These are phyloP conservation scores for Alternaria postmessia DNA, from an alignment of 2,329 filamentous ascomycete species.

Conservation along the genomic window DNA sequence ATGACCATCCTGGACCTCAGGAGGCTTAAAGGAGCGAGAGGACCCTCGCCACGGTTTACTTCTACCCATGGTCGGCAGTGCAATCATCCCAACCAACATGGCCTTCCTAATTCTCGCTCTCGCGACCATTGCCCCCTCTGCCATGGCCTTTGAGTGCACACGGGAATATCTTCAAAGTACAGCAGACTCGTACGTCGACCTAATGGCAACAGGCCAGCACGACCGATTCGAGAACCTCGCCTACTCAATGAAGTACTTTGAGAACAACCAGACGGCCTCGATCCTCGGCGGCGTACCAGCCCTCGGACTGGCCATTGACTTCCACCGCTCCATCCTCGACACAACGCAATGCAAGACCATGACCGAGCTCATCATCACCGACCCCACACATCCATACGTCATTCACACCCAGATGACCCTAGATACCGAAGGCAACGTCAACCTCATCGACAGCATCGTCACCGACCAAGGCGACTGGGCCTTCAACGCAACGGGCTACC, in stretches of 20 bases:
- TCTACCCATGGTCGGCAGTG: neutral
- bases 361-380: conserved; percentile 34
- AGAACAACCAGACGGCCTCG: conserved; percentile 25
- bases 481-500: conserved; percentile 37
- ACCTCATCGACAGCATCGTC: conserved; percentile 33
- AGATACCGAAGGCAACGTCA: conserved; percentile 17
- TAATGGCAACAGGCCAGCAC: conserved; percentile 26
- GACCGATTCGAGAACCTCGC: conserved; percentile 26
- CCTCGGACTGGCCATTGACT: conserved; percentile 25
- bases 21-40: neutral
- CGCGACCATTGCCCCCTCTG: neutral
- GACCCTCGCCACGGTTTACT: neutral
- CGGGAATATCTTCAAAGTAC: conserved; percentile 13
- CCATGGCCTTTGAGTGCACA: conserved; percentile 18
- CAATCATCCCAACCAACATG: neutral
- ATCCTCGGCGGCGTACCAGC: conserved; percentile 28
- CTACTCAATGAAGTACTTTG: conserved; percentile 28
- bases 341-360: conserved; percentile 36
- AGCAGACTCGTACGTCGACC: conserved; percentile 14
- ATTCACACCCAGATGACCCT: conserved; percentile 37
- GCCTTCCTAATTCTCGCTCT: neutral
- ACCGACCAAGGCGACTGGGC: conserved; percentile 40
- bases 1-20: neutral
- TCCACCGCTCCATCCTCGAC: conserved; percentile 30
- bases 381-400: conserved; percentile 31